Evolutionary conservation across 208 protist species (phyloP), one percentile per base, ranked within the genome.

Genomic region (Naegleria fowleri): DNA sequence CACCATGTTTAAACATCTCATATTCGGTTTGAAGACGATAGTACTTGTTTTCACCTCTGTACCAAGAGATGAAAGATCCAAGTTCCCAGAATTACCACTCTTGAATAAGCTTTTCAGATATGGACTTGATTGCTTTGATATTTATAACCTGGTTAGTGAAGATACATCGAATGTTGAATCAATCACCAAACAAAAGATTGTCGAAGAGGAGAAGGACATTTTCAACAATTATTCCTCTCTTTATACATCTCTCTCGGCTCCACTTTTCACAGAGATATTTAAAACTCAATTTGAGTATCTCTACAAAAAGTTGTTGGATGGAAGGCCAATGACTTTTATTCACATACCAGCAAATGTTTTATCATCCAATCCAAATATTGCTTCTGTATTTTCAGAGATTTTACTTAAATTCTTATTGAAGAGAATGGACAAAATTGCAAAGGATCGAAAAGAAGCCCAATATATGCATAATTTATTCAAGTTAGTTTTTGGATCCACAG

Each of bases 401-500:
- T 13, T 91, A 19, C 22, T 91, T 0, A 83, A 87, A 36, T 91
- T 91, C 84, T 88, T 91, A 38, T n/a, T 91, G 9, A 51, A 85
- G n/a, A 25, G 25, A 29, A 87, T 91, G 52, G 52, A 87, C 25
- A 91, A 25, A 91, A 76, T 91, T 9, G 36, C 33, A 43, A 41
- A 40, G 79, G 41, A 43, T 83, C 1, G 4, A 29, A 75, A 83
- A 41, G 59, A 84, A 36, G 3, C 67, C 19, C 11, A 25, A 0
- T 25, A 40, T 51, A 33, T 84, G 5, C 13, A 83, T 22, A 87
- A 79, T 16, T 13, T 91, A 16, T 91, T 55, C 38, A 84, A 52
- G 16, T n/a, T 85, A 19, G 52, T 91, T 0, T 85, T 91, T 85
- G 52, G n/a, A n/a, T 83, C 67, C 16, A 36, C 84, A 11, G 5